Evolutionary conservation across 1,284 basidiomycete species (phyloP).

Genomic region (Cerioporus squamosus): DNA sequence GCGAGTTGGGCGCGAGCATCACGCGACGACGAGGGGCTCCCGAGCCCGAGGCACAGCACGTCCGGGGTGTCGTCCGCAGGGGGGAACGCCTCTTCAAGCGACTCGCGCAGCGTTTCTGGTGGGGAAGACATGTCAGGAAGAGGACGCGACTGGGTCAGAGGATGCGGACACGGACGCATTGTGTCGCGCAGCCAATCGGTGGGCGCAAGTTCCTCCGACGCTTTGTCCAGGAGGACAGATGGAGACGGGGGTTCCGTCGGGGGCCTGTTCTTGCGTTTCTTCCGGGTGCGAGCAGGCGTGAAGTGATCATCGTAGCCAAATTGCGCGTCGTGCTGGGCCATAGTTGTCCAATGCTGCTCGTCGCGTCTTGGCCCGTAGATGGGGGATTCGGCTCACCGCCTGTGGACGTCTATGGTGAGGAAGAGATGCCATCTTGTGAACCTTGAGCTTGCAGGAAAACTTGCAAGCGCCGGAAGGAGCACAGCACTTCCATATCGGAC

Average conservation of each 20-base stretch:
- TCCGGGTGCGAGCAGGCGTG: constrained; percentile 37
- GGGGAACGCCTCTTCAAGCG: constrained; percentile 29
- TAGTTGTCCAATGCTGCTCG: no score
- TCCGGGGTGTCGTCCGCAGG: constrained; percentile 12
- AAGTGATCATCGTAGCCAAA: constrained; percentile 43
- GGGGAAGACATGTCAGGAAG: constrained; percentile 12
- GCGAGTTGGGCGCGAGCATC: constrained; percentile 70
- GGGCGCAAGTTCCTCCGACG: constrained; percentile 29
- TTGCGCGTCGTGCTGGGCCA: constrained; percentile 4
- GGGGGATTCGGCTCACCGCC: no score
- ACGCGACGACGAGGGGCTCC: constrained; percentile 63
- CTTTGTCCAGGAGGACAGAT: constrained; percentile 27
- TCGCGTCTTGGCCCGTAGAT: no score
- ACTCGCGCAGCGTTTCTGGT: constrained; percentile 41
- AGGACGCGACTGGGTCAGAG: constrained; percentile 34
- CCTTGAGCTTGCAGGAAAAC: no score
- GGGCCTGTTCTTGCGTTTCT: constrained; percentile 37
- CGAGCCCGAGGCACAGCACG: constrained; percentile 68
- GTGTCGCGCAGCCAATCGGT: constrained; percentile 33
- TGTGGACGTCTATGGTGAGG: no score
- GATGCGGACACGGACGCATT: constrained; percentile 34
- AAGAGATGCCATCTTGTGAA: no score
- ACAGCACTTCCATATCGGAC: no score
- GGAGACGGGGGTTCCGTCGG: constrained; percentile 23
- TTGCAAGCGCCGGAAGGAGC: no score